phyloP scores from a whole-genome alignment of 169 alveolate genomes.

The Eimeria tenella region DNA sequence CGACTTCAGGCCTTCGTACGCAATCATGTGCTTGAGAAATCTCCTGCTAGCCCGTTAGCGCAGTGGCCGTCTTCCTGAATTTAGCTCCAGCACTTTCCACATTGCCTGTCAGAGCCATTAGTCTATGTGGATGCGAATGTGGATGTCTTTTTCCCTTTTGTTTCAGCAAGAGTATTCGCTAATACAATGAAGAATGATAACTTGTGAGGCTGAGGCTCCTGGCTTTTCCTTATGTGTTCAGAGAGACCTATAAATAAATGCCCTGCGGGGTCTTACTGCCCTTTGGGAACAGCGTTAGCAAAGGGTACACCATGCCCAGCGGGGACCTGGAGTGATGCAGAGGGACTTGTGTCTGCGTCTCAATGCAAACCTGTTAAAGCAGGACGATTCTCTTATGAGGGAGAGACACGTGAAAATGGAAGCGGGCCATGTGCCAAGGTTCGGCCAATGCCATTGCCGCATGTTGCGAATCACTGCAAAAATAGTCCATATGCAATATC shows the following conservation, averaged over 20 bases:
- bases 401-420: conserved; percentile 16
- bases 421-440: conserved; percentile 70
- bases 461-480: background rate
- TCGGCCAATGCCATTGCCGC: conserved; percentile 12
- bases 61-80: no score
- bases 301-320: conserved; percentile 50
- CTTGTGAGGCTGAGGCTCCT: no score
- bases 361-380: conserved; percentile 56
- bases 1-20: conserved; percentile 33
- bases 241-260: conserved; percentile 49
- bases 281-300: conserved; percentile 49
- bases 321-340: conserved; percentile 50
- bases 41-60: background rate
- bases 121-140: no score
- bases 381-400: conserved; percentile 61
- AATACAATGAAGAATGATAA: no score
- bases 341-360: conserved; percentile 48
- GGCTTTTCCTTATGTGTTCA: background rate
- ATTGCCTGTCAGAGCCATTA: no score
- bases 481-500: no score
- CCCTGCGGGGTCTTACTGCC: conserved; percentile 65
- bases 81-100: no score
- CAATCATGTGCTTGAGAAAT: background rate
- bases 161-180: no score
- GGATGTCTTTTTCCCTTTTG: no score